Evolutionary conservation across 2,329 filamentous ascomycete genomes (phyloP), one percentile per base, ranked within the genome.

Genomic region (Rhynchosporium graminicola): DNA sequence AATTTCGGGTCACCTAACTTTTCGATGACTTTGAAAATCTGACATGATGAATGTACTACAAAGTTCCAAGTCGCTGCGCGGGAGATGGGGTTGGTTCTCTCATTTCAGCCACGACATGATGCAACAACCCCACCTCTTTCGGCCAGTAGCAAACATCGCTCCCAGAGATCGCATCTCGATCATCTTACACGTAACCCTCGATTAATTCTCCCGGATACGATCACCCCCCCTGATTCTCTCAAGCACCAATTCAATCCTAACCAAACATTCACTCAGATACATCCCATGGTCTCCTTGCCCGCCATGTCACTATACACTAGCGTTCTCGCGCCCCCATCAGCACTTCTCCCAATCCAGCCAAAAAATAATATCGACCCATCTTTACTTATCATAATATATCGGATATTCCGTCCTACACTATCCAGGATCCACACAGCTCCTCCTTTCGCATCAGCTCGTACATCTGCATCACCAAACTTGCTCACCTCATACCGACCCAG

Each of bases 221-320:
- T 48, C n/a, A 20, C 20, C 1, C 62, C 54, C n/a, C 45, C 47
- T 40, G 13, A 51, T 64, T 36, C 47, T 58, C 13, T 59, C 62
- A 40, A 54, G 54, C 8, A 15, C 8, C 40, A 38, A 58, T 59
- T 56, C 46, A 15, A 43, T 61, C 43, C 48, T 58, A 2, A 61
- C 36, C 33, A 45, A 10, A 46, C 33, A 61, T 45, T 64, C 63
- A 48, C 59, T 62, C 63, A 64, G 38, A 43, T 64, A 64, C 29
- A 40, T 33, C 6, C 63, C 63, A 48, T 64, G 59, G 8, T 29
- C 61, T 38, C 60, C 62, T 7, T 59, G 40, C 26, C 56, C 59
- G 48, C 59, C 3, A 45, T 58, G 9, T 38, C 54, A 38, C 47
- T 55, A 55, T 51, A 26, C 4, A 64, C 55, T 26, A 61, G 38